Conservation (phyloP, 208 protist species). For the Trypanosoma theileri region DNA sequence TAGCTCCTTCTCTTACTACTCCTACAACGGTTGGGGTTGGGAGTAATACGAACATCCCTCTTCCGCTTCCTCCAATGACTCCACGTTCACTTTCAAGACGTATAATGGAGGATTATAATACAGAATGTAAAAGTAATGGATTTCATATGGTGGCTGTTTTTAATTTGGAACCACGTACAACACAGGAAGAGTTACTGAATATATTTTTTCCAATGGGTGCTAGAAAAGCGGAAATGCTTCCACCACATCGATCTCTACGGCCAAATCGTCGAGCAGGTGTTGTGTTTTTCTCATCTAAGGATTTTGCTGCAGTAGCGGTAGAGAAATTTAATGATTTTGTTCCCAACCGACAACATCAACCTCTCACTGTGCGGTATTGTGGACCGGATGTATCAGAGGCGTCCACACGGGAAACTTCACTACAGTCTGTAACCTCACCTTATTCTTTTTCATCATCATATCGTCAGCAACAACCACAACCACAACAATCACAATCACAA, state of each 20-base stretch:
- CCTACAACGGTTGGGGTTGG: background rate
- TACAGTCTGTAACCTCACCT: background rate
- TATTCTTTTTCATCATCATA: background rate
- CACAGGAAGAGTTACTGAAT: conserved; percentile 43
- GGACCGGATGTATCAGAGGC: conserved; percentile 34
- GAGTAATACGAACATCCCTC: background rate
- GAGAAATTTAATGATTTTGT: conserved; percentile 86
- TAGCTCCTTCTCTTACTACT: background rate
- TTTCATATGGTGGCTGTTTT: conserved; percentile 77
- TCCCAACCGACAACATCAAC: conserved; percentile 72
- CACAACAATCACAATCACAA: conserved; percentile 1
- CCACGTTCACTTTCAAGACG: conserved; percentile 34
- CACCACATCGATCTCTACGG: conserved; percentile 34
- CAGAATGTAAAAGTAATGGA: conserved; percentile 29
- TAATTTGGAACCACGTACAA: conserved; percentile 74
- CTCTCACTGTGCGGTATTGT: conserved; percentile 71
- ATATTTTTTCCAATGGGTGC: conserved; percentile 83
- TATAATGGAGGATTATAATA: conserved; percentile 40
- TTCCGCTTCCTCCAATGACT: background rate
- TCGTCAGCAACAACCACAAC: background rate
- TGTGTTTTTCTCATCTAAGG: conserved; percentile 70
- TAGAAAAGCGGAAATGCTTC: conserved; percentile 51
- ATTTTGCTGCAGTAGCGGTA: conserved; percentile 71
- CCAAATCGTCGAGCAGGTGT: conserved; percentile 57
- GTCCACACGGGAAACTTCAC: background rate